phyloP scores from a whole-genome alignment of 768 basidiomycete genomes.

The Clitopilus passeckerianus region DNA sequence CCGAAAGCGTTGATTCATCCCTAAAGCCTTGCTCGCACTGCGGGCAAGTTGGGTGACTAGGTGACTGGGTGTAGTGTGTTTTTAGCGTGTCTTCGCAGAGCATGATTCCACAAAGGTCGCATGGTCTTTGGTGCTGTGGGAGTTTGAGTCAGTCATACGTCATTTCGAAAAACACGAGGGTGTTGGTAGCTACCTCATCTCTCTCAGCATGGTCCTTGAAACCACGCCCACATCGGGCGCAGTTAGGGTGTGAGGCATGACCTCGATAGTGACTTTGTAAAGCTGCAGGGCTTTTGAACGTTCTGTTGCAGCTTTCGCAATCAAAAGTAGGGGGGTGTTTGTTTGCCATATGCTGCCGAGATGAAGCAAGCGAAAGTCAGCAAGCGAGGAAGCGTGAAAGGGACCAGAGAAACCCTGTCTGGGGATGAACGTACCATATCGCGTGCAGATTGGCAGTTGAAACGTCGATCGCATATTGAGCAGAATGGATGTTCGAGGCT shows the following conservation, averaged over 20 bases:
- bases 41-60: slow-evolving; percentile 20
- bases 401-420: neutral
- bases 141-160: neutral
- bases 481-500: slow-evolving; percentile 30
- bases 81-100: slow-evolving; percentile 31
- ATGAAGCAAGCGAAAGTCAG: slow-evolving; percentile 2
- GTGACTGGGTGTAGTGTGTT: slow-evolving; percentile 32
- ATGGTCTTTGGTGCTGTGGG: slow-evolving; percentile 26
- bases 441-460: slow-evolving; percentile 27
- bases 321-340: slow-evolving; percentile 41
- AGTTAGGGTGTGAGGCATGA: slow-evolving; percentile 39
- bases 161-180: neutral
- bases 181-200: slow-evolving; percentile 24
- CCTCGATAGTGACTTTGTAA: slow-evolving; percentile 44
- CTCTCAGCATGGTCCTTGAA: slow-evolving; percentile 28
- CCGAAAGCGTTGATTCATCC: slow-evolving; percentile 18
- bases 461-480: slow-evolving; percentile 25
- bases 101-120: slow-evolving; percentile 19
- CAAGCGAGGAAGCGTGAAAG: neutral
- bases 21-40: slow-evolving; percentile 10
- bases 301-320: slow-evolving; percentile 26
- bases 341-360: slow-evolving; percentile 30
- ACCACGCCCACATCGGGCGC: slow-evolving; percentile 36
- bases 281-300: slow-evolving; percentile 27
- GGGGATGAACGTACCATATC: slow-evolving; percentile 25